Base-by-base conservation (phyloP, 352 stramenopile genomes). In the Thalassiosira mediterranea region DNA sequence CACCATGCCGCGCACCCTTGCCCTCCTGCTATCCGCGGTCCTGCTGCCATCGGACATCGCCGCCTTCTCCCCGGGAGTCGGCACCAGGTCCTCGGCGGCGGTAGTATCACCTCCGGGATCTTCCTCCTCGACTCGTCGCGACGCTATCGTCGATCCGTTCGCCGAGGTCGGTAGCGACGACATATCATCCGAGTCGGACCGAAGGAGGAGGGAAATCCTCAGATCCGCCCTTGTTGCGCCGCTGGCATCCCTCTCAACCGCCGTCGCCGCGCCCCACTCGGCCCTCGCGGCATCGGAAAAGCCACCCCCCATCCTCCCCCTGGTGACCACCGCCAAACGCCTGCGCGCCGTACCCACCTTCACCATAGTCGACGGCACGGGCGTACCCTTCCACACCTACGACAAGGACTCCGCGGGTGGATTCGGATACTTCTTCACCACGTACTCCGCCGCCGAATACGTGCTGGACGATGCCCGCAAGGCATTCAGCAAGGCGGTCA, bases 381-480 rank as follows among this genome's bases (percentile, higher is more conserved):
- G 86, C 37, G 61, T 81, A 4, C 86, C 86, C 4, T 91, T 84
- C 60, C 87, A 88, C 62, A 86, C 88, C 1, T 87, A 90, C 23
- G 86, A 86, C 25, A 82, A 90, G 72, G 86, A 91, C 76, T 60
- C 48, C n/a, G 82, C 83, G 17, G 81, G 87, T 40, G 70, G 87
- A 1, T 87, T 82, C 21, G 86, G 75, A 10, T 91, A 91, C 51
- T 91, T 91, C 52, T 91, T 91, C 51, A 88, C 80, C 10, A 69
- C 58, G 0, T 90, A 86, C 44, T 72, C 56, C 10, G 77, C 86
- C 69, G 86, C 86, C 11, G 38, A 76, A 49, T 58, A 85, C 37
- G 83, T 86, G 8, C 53, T 65, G 38, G 57, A 67, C 13, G 83
- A 79, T 72, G 77, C 81, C 25, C 68, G 84, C 11, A 84, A 86